These are phyloP conservation scores for Calonectria hawksworthii DNA, from an alignment of 2,329 filamentous ascomycete species.

Conservation along the genomic window DNA sequence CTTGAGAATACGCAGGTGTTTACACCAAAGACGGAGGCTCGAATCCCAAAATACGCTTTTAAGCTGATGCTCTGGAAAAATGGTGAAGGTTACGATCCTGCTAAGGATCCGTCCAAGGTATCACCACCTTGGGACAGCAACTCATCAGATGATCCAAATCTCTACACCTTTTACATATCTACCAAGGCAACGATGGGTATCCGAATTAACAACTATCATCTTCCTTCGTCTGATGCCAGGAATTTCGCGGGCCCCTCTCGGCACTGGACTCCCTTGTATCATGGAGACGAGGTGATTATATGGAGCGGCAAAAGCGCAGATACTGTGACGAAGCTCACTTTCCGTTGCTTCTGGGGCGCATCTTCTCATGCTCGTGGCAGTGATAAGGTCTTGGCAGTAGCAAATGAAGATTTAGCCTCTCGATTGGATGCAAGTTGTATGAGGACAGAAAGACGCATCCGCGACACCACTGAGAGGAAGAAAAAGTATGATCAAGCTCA, in stretches of 20 bases:
- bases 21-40: conserved; percentile 71
- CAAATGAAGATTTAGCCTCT: conserved; percentile 55
- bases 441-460: conserved; percentile 60
- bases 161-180: conserved; percentile 80
- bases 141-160: conserved; percentile 57
- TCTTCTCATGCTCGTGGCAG: conserved; percentile 60
- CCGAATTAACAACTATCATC: conserved; percentile 78
- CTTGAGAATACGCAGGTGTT: conserved; percentile 78
- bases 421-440: conserved; percentile 65
- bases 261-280: conserved; percentile 78
- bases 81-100: conserved; percentile 74
- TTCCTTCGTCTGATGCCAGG: conserved; percentile 70
- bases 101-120: conserved; percentile 67
- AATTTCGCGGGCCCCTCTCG: conserved; percentile 68
- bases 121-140: conserved; percentile 59
- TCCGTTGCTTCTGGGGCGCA: conserved; percentile 70
- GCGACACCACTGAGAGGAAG: conserved; percentile 56
- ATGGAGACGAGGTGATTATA: conserved; percentile 82
- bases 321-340: conserved; percentile 61
- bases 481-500: conserved; percentile 59
- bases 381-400: conserved; percentile 49
- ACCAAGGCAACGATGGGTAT: conserved; percentile 86
- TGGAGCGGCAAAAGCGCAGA: conserved; percentile 66
- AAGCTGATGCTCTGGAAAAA: conserved; percentile 82
- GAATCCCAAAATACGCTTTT: conserved; percentile 86